Percentiles rank a stretch among this genome's conserved stretches.
These are phyloP conservation scores for Ordospora colligata DNA, from an alignment of 371 early-diverging fungal species.

Conservation along the genomic window DNA sequence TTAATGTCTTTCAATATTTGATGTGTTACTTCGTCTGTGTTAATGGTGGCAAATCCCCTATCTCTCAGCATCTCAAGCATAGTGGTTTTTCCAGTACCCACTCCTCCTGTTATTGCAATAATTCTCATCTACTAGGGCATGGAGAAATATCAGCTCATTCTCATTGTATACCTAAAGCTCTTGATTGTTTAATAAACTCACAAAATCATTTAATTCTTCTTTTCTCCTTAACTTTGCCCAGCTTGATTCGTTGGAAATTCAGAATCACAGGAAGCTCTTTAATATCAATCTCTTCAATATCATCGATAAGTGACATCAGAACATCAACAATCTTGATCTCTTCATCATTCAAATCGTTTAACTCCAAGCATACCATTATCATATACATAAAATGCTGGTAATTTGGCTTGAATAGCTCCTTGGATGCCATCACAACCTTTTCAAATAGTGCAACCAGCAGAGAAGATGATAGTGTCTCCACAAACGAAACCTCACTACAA, in stretches of 20 bases:
- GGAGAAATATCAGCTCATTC: too few relatives aligned
- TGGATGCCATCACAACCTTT: neutral
- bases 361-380: neutral
- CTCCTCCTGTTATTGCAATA: slow-evolving; percentile 32
- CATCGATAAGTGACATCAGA: neutral
- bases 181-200: neutral
- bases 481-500: neutral
- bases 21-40: slow-evolving; percentile 9
- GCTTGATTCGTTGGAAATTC: neutral
- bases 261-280: neutral
- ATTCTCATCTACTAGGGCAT: slow-evolving; percentile 32
- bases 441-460: slow-evolving; percentile 3
- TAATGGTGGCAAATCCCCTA: slow-evolving; percentile 2
- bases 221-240: neutral
- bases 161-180: too few relatives aligned
- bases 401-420: neutral
- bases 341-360: neutral
- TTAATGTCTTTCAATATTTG: neutral
- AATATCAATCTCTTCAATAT: neutral
- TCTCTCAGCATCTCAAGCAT: neutral
- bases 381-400: neutral
- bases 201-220: neutral
- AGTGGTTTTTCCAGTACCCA: slow-evolving; percentile 32
- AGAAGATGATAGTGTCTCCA: neutral
- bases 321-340: neutral